Evolutionary conservation across 2,329 filamentous ascomycete species (phyloP), one percentile per base, ranked within the genome.

Genomic region (Trichoderma guizhouense): DNA sequence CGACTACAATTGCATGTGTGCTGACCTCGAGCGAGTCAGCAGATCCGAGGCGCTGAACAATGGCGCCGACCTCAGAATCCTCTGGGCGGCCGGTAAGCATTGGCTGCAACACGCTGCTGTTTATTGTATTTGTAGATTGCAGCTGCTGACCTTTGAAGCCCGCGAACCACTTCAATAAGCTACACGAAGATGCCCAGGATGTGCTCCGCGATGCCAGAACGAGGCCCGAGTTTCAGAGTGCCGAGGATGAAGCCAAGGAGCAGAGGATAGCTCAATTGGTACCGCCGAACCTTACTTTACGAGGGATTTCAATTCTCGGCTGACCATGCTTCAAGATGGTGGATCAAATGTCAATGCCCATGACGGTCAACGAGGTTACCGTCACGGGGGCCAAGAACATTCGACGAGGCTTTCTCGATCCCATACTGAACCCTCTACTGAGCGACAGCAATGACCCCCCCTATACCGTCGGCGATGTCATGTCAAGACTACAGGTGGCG

Each of bases 331-430:
- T 8, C 3, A 69, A 83, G 82, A 79, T 83, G 74, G 76, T 90
- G 75, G 89, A 92, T 82, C 97, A 98, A 81, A 91, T 92, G 75
- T 93, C 93, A 57, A 89, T 96, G 72, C 95, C 96, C 53, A 93
- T 96, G 77, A 93, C 94, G 15, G 91, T 99, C 79, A 93, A 93
- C 76, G 93, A 93, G 58, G 89, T 99, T 79, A 90, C 92, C 76
- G 86, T 99, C 73, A 89, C 97, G 73, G 93, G 94, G 79, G 94
- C 93, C 58, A 87, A 88, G 73, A 91, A 96, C 79, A 97, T 95
- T n/a, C 90, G 96, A 74, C 88, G 89, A 76, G 86, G 88, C 74
- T 98, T 99, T 81, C 90, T 99, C 69, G 89, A 97, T 79, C 90
- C 90, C 43, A 86, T 98, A 72, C 90, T 98, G 81, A 84, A 90